Conservation (phyloP, 352 stramenopile genomes). For the Phytopythium mirpurense region DNA sequence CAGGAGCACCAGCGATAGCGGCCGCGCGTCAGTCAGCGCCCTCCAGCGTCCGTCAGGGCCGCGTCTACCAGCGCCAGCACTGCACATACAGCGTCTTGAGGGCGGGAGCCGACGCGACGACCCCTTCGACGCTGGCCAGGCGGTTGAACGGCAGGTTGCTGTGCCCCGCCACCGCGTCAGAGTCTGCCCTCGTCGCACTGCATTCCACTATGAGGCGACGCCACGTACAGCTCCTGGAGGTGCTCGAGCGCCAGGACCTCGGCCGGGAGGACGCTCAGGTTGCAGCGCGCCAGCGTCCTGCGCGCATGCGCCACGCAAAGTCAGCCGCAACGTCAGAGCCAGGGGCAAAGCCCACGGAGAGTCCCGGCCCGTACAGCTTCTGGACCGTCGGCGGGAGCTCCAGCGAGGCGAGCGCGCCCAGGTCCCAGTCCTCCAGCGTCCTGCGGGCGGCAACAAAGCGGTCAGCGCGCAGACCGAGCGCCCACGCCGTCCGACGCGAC, state of each 20-base stretch:
- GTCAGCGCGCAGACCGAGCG: too few species aligned
- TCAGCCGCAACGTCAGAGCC: too few species aligned
- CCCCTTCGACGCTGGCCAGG: conserved; percentile 24
- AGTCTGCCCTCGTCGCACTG: too few species aligned
- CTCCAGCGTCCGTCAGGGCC: too few species aligned
- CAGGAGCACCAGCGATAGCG: too few species aligned
- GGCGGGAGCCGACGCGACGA: conserved; percentile 19
- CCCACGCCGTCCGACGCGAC: conserved; percentile 3
- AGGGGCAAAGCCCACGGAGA: too few species aligned
- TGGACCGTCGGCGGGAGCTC: conserved; percentile 44
- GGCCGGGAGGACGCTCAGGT: conserved; percentile 29
- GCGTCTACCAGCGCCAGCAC: neutral
- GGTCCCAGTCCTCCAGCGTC: conserved; percentile 59
- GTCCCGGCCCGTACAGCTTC: conserved; percentile 31
- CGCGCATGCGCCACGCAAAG: too few species aligned
- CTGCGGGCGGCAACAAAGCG: conserved; percentile 12
- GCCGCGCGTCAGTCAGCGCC: neutral
- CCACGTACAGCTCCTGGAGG: conserved; percentile 37
- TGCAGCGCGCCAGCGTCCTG: conserved; percentile 46
- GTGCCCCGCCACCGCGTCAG: too few species aligned
- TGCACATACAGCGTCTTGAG: conserved; percentile 39
- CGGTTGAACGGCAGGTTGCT: conserved; percentile 51
- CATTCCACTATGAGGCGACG: neutral
- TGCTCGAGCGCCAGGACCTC: conserved; percentile 37
- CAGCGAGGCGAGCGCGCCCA: conserved; percentile 29